Evolutionary conservation across 2,329 filamentous ascomycete species (phyloP).

Genomic region (Lojkania enalia): DNA sequence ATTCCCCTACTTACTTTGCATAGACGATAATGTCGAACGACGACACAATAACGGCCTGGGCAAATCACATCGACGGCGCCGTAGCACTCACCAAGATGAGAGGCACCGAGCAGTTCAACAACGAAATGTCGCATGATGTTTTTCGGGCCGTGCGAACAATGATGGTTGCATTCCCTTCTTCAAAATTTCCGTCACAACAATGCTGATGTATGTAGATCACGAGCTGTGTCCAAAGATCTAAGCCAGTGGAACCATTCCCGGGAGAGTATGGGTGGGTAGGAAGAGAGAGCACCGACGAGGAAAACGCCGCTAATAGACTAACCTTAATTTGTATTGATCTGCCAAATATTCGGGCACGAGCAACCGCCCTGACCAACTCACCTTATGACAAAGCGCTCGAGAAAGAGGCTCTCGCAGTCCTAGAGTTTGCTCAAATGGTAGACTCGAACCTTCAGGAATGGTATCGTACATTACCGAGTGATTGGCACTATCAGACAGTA

Average conservation of each 20-base stretch:
- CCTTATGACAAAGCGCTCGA: conserved; percentile 29
- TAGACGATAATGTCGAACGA: conserved; percentile 46
- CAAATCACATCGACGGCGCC: conserved; percentile 47
- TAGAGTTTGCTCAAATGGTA: conserved; percentile 41
- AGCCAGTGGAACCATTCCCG: conserved; percentile 45
- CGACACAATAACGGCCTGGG: conserved; percentile 44
- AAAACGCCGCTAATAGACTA: conserved; percentile 47
- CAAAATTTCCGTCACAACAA: background rate
- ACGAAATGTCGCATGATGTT: conserved; percentile 41
- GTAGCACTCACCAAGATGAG: conserved; percentile 45
- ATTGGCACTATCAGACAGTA: conserved; percentile 42
- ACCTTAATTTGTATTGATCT: conserved; percentile 46
- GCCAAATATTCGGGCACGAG: conserved; percentile 41
- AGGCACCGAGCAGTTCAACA: conserved; percentile 44
- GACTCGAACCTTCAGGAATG: conserved; percentile 44
- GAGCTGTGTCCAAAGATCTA: conserved; percentile 44
- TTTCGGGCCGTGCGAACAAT: conserved; percentile 47
- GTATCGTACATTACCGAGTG: conserved; percentile 39
- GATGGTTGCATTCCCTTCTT: conserved; percentile 43
- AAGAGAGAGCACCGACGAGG: conserved; percentile 30
- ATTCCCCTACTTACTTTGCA: conserved; percentile 16
- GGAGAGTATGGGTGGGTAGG: conserved; percentile 40
- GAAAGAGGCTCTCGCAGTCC: conserved; percentile 39
- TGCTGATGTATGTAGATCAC: conserved; percentile 36
- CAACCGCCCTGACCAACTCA: conserved; percentile 33